Base-by-base conservation (phyloP, 306 rosid genomes). In the Echinosophora koreensis region DNA sequence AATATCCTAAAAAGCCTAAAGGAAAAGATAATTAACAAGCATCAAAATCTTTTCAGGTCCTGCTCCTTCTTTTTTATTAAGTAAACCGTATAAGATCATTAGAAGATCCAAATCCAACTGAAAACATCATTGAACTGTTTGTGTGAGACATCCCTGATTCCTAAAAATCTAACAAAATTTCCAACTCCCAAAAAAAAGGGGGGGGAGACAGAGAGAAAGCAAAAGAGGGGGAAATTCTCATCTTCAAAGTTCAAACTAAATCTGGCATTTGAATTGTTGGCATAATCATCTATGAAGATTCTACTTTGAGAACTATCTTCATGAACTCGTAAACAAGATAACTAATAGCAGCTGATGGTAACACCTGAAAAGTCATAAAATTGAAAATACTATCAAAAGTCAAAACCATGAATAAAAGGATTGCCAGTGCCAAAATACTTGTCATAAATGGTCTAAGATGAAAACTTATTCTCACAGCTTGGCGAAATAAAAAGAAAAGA, bases 311-410 rank as follows among this genome's bases (percentile, higher is more conserved):
- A 69, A 89, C 91, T 74, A 95, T 82, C 92, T 95, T 95, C 99
- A 90, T 92, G 86, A 84, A 95, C 84, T 95, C 99, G 6, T 95
- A 95, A 67, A 95, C 97, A 69, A 92, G 75, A 80, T 90, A 95
- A 82, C 99, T 92, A 76, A 89, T 91, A 60, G 99, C 82, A 34
- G 99, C 99, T 8, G 99, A 95, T 5, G 99, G 99, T 68, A 95
- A 97, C 57, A 95, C 99, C 99, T 95, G 89, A 78, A 85, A 34
- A 75, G 58, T 58, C 49, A 57, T 39, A 77, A 69, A 61, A 54
- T 81, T 37, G 32, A 77, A 63, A 63, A 56, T 47, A 60, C 17
- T 37, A 34, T 41, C n/a, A n/a, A n/a, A n/a, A n/a, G 52, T 80
- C 59, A 68, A 35, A 76, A 79, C 71, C 80, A 74, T 15, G 60